Base-by-base conservation (phyloP, 176 grass and related monocot species). In the Chrysopogon serrulatus region DNA sequence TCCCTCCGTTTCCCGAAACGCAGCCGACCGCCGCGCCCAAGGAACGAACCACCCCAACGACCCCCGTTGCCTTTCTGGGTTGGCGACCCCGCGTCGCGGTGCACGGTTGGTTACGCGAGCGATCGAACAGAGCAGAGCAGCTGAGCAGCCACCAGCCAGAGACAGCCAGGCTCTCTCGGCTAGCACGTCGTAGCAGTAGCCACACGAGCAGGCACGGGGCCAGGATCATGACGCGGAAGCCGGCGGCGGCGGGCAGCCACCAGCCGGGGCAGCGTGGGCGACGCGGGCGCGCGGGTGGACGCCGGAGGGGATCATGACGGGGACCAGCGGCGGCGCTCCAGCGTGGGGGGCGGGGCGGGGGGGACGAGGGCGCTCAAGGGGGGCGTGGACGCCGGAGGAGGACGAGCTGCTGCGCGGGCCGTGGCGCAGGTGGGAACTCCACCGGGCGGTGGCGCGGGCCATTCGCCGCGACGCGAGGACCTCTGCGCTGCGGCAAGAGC, bases 311-410 rank as follows among this genome's bases (percentile, higher is more conserved):
- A n/a, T n/a, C n/a, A n/a, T n/a, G 51, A 31, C 40, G 83, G 2
- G n/a, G 68, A 27, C n/a, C n/a, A n/a, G n/a, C n/a, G n/a, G n/a
- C n/a, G n/a, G n/a, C 77, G 76, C 80, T 97, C 60, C 94, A 94
- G 90, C 74, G 92, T n/a, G n/a, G n/a, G n/a, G n/a, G n/a, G n/a
- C n/a, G n/a, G n/a, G n/a, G n/a, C n/a, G n/a, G n/a, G n/a, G n/a
- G n/a, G n/a, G n/a, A n/a, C n/a, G n/a, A n/a, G n/a, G n/a, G n/a
- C n/a, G n/a, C n/a, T n/a, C n/a, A n/a, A n/a, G n/a, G 1, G 94
- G 94, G 17, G 87, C 92, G 37, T 97, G 94, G 94, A 92, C 92
- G 54, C 88, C 87, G 72, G 90, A 97, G 71, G 94, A 97, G 87
- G 94, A 97, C 88, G 92, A 88, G 70, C 59, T 97, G 70, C 88